A percentile compares a stretch with the other conserved stretches of the same genome.
Evolutionary conservation across 129 eudicot genomes (phyloP).

Genomic region (Kitagawia praeruptora): DNA sequence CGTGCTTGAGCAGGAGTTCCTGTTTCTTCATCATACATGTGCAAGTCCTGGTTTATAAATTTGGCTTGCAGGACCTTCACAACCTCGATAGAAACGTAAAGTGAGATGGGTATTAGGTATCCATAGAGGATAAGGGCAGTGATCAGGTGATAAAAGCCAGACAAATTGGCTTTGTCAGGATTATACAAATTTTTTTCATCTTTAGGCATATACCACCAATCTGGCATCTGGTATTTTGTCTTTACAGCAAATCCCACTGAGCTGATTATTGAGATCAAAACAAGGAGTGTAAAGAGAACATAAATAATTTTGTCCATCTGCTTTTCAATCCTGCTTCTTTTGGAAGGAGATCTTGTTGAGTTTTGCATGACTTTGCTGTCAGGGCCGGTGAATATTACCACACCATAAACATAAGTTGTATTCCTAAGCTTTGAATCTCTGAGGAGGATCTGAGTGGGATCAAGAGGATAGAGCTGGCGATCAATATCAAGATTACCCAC

Average conservation of each 20-base stretch:
- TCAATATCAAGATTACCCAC: constrained; percentile 59
- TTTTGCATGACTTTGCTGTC: constrained; percentile 70
- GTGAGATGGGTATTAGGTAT: constrained; percentile 63
- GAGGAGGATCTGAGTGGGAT: constrained; percentile 55
- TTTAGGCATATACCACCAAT: constrained; percentile 54
- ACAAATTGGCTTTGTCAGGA: constrained; percentile 32
- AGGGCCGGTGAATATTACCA: constrained; percentile 52
- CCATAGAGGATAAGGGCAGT: constrained; percentile 66
- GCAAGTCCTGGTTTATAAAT: constrained; percentile 44
- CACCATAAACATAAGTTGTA: constrained; percentile 52
- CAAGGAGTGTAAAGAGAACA: constrained; percentile 42
- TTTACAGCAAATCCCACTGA: constrained; percentile 42
- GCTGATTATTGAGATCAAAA: constrained; percentile 50
- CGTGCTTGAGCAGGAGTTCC: constrained; percentile 66
- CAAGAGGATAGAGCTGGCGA: constrained; percentile 42
- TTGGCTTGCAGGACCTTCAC: constrained; percentile 65
- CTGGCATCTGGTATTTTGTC: constrained; percentile 35
- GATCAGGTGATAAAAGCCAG: constrained; percentile 48
- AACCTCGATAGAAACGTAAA: constrained; percentile 61
- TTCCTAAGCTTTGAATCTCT: constrained; percentile 65
- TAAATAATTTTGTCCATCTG: constrained; percentile 64
- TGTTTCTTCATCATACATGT: constrained; percentile 56
- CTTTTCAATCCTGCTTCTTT: constrained; percentile 53
- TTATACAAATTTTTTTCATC: constrained; percentile 23
- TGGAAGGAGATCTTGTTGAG: constrained; percentile 56